Conservation (phyloP, 2,329 filamentous ascomycete genomes). For the Paecilomyces formosus region DNA sequence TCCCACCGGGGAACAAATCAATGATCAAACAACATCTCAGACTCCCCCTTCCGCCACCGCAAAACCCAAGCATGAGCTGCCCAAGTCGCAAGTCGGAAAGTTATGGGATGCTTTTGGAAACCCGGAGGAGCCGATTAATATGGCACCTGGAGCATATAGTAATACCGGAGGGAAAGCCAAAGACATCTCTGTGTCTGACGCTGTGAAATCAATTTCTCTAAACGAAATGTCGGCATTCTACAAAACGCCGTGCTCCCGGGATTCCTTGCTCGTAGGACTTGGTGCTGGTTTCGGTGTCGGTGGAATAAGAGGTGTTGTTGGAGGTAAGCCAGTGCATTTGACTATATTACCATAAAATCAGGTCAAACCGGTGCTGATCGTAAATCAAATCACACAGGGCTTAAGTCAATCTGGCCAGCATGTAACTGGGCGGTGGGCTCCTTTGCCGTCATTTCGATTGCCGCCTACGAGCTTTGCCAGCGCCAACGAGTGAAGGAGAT, state of each 20-base stretch:
- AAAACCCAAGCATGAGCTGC: constrained; percentile 34
- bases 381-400: constrained; percentile 16
- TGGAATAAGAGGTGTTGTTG: constrained; percentile 63
- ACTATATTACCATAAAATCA: background rate
- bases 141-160: constrained; percentile 52
- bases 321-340: constrained; percentile 49
- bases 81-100: constrained; percentile 40
- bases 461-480: constrained; percentile 79
- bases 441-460: constrained; percentile 62
- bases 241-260: constrained; percentile 74
- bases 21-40: constrained; percentile 11
- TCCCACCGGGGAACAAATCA: constrained; percentile 8
- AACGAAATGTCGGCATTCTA: constrained; percentile 56
- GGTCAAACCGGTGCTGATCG: constrained; percentile 4
- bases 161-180: constrained; percentile 51
- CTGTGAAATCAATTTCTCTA: constrained; percentile 40
- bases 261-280: constrained; percentile 78
- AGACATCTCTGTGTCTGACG: constrained; percentile 34
- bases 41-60: constrained; percentile 12
- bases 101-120: constrained; percentile 42
- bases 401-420: constrained; percentile 56
- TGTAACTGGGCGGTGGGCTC: constrained; percentile 80
- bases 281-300: constrained; percentile 69
- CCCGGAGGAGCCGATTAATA: constrained; percentile 45
- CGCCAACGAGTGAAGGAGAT: constrained; percentile 66